phyloP scores from a whole-genome alignment of 1,139 yeast species.

The Kodamaea sp. region DNA sequence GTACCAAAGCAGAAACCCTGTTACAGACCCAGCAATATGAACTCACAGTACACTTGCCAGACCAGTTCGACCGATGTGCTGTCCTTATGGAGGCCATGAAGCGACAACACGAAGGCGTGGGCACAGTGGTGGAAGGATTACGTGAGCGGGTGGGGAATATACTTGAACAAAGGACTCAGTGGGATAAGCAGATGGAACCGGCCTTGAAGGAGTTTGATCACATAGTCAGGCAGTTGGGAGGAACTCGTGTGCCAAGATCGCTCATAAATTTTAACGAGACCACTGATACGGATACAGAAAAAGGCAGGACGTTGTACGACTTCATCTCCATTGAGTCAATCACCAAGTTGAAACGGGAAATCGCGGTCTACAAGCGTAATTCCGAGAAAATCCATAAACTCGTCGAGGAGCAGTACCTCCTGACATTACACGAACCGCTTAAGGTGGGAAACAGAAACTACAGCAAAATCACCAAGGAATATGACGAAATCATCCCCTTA shows the following conservation, averaged over 20 bases:
- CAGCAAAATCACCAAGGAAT: conserved; percentile 20
- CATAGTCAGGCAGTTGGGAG: conserved; percentile 23
- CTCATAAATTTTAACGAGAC: conserved; percentile 2
- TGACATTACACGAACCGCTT: conserved; percentile 18
- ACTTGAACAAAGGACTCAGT: conserved; percentile 11
- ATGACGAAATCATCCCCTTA: conserved; percentile 24
- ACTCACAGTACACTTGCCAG: conserved; percentile 25
- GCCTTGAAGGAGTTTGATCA: conserved; percentile 27
- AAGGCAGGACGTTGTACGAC: conserved; percentile 21
- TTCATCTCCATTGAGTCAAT: conserved; percentile 42
- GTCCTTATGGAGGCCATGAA: conserved; percentile 20
- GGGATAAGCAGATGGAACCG: conserved; percentile 21
- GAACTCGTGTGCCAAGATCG: conserved; percentile 7
- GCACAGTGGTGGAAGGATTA: conserved; percentile 16
- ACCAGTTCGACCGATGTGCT: conserved; percentile 21
- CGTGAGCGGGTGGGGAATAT: conserved; percentile 14
- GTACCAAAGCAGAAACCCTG: conserved; percentile 36
- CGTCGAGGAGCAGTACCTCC: conserved; percentile 20
- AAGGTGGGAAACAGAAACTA: conserved; percentile 17
- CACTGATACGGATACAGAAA: background rate
- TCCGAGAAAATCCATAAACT: conserved; percentile 24
- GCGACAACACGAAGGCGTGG: conserved; percentile 17
- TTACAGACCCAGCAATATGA: conserved; percentile 25
- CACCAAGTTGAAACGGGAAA: conserved; percentile 25
- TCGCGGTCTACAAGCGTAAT: conserved; percentile 31